Evolutionary conservation across 306 rosid species (phyloP), one percentile per base, ranked within the genome.

Genomic region (Pterocarpus santalinus): DNA sequence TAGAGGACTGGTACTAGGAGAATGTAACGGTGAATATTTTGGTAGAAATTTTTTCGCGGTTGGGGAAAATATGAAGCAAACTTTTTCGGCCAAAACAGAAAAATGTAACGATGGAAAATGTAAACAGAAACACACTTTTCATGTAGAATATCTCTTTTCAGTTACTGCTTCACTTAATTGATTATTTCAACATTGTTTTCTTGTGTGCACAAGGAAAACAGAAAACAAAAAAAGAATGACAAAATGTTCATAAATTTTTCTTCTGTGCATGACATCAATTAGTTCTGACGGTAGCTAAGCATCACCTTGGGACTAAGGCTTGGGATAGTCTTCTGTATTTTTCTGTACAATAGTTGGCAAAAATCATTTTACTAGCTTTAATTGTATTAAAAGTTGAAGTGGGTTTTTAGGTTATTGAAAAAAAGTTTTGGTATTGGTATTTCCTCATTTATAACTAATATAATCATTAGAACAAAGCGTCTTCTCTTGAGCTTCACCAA

Each of bases 201-300:
- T 55, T 28, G 66, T 30, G 82, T 15, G 78, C 78, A 67, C 28
- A 5, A 30, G 64, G 61, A 75, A 53, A 58, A 57, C 57, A 57
- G 11, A 10, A 65, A 22, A 22, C 28, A 22, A 22, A 22, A 22
- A 22, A 30, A 58, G 32, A 7, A 22, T 65, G 78, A 70, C 60
- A 82, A 61, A 76, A 58, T 22, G 2, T 35, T 36, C 58, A 11
- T 15, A 60, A 22, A 2, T 3, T 57, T 67, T 68, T 75, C 71
- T 75, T 68, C 56, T 30, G 51, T 41, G 5, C 12, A 67, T 57
- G 32, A 28, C 56, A 36, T 80, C 73, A 63, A 63, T 15, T 60
- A 60, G 41, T 69, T 80, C 28, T 10, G 33, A 64, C 63, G n/a
- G 76, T 56, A 44, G 55, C 66, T 53, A 15, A 65, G 15, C 52